A percentile compares a stretch with the other conserved stretches of the same genome.
These are phyloP conservation scores for Mycothermus thermophilus DNA, from an alignment of 495 filamentous ascomycete genomes.

Conservation along the genomic window DNA sequence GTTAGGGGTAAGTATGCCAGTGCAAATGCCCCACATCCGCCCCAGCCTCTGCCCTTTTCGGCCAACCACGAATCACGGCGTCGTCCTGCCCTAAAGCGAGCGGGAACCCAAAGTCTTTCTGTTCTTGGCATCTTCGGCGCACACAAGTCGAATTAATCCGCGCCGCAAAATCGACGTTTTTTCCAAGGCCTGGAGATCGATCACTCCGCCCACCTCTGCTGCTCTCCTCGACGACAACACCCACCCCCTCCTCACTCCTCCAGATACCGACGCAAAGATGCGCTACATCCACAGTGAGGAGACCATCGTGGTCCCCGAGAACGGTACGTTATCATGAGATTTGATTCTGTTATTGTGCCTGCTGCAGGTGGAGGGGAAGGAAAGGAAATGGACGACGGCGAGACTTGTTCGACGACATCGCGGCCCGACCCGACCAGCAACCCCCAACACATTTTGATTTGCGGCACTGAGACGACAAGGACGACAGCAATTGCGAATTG, in stretches of 20 bases:
- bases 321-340: constrained; percentile 62
- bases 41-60: constrained; percentile 5
- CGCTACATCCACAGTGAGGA: constrained; percentile 97
- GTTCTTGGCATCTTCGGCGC: too few species aligned
- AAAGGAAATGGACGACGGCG: too few species aligned
- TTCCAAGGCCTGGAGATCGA: constrained; percentile 18
- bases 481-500: neutral
- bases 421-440: constrained; percentile 8
- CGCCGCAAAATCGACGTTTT: constrained; percentile 25
- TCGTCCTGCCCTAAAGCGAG: constrained; percentile 23
- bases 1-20: too few species aligned
- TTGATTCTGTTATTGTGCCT: constrained; percentile 3
- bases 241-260: constrained; percentile 23
- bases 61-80: constrained; percentile 15
- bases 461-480: too few species aligned
- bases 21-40: constrained; percentile 10
- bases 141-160: constrained; percentile 30
- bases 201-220: constrained; percentile 22
- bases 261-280: constrained; percentile 55
- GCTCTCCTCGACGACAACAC: constrained; percentile 27
- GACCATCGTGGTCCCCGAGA: constrained; percentile 83
- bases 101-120: constrained; percentile 8
- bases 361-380: constrained; percentile 2
- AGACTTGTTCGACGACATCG: too few species aligned
- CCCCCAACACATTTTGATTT: constrained; percentile 6